These are phyloP conservation scores for Ajuga reptans DNA, from an alignment of 305 asterid species.

Conservation along the genomic window DNA sequence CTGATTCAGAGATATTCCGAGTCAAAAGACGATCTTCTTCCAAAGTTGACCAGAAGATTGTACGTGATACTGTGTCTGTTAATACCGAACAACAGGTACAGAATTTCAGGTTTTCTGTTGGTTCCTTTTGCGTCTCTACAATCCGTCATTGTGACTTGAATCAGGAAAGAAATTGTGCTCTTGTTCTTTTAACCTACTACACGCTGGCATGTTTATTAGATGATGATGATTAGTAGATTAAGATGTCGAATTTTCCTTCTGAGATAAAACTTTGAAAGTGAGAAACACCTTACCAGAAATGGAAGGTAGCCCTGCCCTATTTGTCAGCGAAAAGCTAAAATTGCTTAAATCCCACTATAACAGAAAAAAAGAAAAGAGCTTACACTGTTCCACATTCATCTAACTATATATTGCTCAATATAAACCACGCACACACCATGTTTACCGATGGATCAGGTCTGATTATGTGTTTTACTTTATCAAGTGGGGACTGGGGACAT, in stretches of 20 bases:
- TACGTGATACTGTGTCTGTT: slow-evolving; percentile 30
- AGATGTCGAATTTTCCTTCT: neutral
- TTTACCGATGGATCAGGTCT: too few relatives aligned
- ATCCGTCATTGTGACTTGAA: neutral
- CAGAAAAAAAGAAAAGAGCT: too few relatives aligned
- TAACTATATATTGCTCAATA: too few relatives aligned
- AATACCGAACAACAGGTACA: slow-evolving; percentile 58
- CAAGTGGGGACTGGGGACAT: too few relatives aligned
- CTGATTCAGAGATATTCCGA: slow-evolving; percentile 76
- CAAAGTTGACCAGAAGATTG: slow-evolving; percentile 44
- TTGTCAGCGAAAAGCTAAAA: neutral
- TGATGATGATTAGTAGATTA: neutral
- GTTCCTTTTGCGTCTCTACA: neutral
- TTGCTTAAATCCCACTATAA: too few relatives aligned
- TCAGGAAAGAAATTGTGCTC: neutral
- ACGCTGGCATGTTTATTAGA: neutral
- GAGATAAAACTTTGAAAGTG: neutral
- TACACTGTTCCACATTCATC: too few relatives aligned
- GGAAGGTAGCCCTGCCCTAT: neutral
- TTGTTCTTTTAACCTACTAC: neutral
- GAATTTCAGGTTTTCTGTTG: neutral
- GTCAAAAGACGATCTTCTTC: slow-evolving; percentile 64
- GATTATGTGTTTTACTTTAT: too few relatives aligned
- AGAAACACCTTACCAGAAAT: neutral
- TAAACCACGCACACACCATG: too few relatives aligned